These are phyloP conservation scores for Lodderomyces theae DNA, from an alignment of 1,139 yeast genomes.

Conservation along the genomic window DNA sequence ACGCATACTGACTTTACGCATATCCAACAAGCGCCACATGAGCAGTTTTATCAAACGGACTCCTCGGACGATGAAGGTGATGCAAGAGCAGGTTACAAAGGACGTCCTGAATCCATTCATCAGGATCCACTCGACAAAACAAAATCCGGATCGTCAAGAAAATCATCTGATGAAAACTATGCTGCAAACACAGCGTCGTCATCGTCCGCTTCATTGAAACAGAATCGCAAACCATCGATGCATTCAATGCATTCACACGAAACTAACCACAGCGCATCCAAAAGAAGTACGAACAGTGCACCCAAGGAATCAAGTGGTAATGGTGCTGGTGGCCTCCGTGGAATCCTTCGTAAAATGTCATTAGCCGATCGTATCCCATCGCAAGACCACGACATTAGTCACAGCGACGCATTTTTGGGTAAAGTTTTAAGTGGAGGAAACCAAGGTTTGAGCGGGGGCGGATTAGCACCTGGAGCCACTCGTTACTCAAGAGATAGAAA, in stretches of 20 bases:
- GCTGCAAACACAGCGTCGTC: conserved; percentile 1
- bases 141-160: background rate
- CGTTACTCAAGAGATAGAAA: conserved; percentile 15
- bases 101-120: background rate
- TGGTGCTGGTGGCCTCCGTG: conserved; percentile 23
- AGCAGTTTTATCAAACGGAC: conserved; percentile 13
- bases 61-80: conserved; percentile 15
- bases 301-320: conserved; percentile 9
- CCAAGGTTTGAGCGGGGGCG: conserved; percentile 39
- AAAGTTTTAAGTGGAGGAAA: conserved; percentile 29
- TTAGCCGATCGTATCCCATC: conserved; percentile 29
- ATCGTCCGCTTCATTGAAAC: background rate
- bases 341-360: conserved; percentile 37
- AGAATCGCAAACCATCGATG: conserved; percentile 5
- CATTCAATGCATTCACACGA: conserved; percentile 6
- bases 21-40: conserved; percentile 9
- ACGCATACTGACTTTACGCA: conserved; percentile 8
- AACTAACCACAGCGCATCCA: conserved; percentile 3
- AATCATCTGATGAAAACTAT: background rate
- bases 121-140: conserved; percentile 2
- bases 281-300: conserved; percentile 2
- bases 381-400: conserved; percentile 19
- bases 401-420: conserved; percentile 41
- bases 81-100: background rate
- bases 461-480: conserved; percentile 43